Base-by-base conservation (phyloP, 1,139 yeast species). In the Diutina pseudorugosa region DNA sequence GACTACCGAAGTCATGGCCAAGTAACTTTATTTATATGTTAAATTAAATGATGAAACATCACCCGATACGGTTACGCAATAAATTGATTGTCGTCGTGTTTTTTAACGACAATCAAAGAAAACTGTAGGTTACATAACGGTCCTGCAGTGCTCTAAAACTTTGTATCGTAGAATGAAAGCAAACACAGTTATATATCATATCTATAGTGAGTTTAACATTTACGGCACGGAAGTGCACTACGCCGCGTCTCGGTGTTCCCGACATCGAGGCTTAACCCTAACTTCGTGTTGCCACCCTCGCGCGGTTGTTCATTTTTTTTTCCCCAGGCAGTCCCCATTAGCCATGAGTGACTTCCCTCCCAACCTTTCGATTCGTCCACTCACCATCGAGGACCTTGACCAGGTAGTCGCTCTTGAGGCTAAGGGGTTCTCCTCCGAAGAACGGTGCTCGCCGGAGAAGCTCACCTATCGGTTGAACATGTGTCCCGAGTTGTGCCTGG, bases 401-500 rank as follows among this genome's bases (percentile, higher is more conserved):
- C 82, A 80, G 61, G 82, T 83, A 50, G 62, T 71, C 20, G 76
- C 65, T 16, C 72, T 90, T 50, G 98, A 91, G 65, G 64, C 67
- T n/a, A 67, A 70, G 52, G 90, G 94, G 12, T 90, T 89, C 47
- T 81, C 87, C 4, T 80, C 76, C 42, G 64, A 70, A 11, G 91
- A 83, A 63, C 78, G 95, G 55, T 84, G 89, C 52, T 65, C 88
- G 6, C 65, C 64, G 25, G 89, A 82, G 54, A 83, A 79, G 60
- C 69, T 87, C 55, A 69, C 70, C 57, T 91, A 87, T 69, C 76
- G 97, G 60, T 73, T 93, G 58, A 76, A 77, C 2, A 80, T 74
- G 3, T 90, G 97, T 65, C 98, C 98, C 11, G 98, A 93, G 65
- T 76, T 93, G 56, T 83, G 94, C 58, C 81, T 91, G 4, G 98